Evolutionary conservation across 2,329 filamentous ascomycete genomes (phyloP).

Genomic region (Curvularia verruculosa): DNA sequence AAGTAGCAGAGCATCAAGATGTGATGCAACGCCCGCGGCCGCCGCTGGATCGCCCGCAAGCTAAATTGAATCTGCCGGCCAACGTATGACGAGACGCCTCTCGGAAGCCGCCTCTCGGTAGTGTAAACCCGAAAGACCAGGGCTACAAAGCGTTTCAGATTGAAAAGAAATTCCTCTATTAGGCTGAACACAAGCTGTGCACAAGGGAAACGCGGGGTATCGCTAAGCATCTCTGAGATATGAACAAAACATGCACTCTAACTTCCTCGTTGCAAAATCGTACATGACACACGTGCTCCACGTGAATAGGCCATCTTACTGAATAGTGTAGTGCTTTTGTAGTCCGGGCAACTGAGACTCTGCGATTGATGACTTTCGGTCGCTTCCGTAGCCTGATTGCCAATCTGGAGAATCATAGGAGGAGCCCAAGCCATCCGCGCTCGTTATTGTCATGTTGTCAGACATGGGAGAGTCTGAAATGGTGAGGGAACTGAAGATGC

Average conservation of each 20-base stretch:
- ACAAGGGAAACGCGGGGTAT: constrained; percentile 7
- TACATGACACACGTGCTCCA: background rate
- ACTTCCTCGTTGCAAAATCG: constrained; percentile 8
- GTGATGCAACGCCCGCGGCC: constrained; percentile 4
- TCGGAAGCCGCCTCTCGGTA: constrained; percentile 18
- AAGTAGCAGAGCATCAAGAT: constrained; percentile 8
- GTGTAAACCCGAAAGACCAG: constrained; percentile 13
- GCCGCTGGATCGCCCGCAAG: constrained; percentile 5
- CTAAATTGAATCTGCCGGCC: constrained; percentile 28
- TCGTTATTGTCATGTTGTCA: constrained; percentile 36
- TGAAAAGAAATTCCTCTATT: constrained; percentile 5
- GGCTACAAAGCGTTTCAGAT: constrained; percentile 32
- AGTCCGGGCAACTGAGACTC: constrained; percentile 21
- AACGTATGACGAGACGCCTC: constrained; percentile 37
- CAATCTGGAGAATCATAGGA: constrained; percentile 34
- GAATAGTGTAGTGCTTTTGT: constrained; percentile 19
- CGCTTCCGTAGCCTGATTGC: constrained; percentile 28
- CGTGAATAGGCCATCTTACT: constrained; percentile 14
- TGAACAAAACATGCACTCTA: background rate
- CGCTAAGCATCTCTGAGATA: constrained; percentile 12
- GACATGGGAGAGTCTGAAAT: constrained; percentile 44
- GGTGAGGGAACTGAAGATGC: constrained; percentile 62
- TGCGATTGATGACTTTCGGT: constrained; percentile 27
- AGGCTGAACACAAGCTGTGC: constrained; percentile 17
- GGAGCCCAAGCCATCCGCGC: constrained; percentile 29